Base-by-base conservation (phyloP, 768 basidiomycete genomes). In the Aureoboletus auriporus region DNA sequence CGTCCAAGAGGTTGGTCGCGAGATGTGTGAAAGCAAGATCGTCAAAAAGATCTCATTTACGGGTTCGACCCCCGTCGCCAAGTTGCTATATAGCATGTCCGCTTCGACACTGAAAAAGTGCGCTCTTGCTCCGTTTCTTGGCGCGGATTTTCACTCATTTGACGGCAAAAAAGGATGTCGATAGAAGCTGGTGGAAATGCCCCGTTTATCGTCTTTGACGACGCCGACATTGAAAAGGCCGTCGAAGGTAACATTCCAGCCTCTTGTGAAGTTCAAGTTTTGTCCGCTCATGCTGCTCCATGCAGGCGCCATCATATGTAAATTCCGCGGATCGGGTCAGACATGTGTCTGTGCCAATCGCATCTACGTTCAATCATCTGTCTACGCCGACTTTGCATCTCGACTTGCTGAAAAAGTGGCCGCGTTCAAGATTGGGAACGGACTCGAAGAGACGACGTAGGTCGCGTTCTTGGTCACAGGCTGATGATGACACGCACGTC, bases 171-270 rank as follows among this genome's bases (percentile, higher is more conserved):
- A 40, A 73, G 82, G 53, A 64, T 83, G 9, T 91, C 91, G 2
- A 68, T 93, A 33, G 93, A 95, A 69, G 89, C 93, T 27, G 92
- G 93, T 12, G 95, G 96, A 27, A 98, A 98, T 56, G 83, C 94
- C 0, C 89, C 95, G 0, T 93, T 99, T 68, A 96, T 98, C 57
- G 89, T 99, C 7, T 98, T 99, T 64, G 89, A 93, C 54, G 96
- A 98, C 61, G 95, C 93, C 0, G 85, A 98, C 63, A 77, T 99
- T 44, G 89, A 93, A 42, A 83, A 86, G 48, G 96, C 96, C 27
- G 91, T 99, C 7, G 82, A 84, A 55, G 89, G 94, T 79, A 63
- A 51, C 52, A 20, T 27, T 20, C 3, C 1, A 20, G 23, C 17
- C 5, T 33, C 36, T 42, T 7, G 14, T 35, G 13, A 9, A 6